These are phyloP conservation scores for Cordyceps pruinosa DNA, from an alignment of 2,329 filamentous ascomycete species.

Conservation along the genomic window DNA sequence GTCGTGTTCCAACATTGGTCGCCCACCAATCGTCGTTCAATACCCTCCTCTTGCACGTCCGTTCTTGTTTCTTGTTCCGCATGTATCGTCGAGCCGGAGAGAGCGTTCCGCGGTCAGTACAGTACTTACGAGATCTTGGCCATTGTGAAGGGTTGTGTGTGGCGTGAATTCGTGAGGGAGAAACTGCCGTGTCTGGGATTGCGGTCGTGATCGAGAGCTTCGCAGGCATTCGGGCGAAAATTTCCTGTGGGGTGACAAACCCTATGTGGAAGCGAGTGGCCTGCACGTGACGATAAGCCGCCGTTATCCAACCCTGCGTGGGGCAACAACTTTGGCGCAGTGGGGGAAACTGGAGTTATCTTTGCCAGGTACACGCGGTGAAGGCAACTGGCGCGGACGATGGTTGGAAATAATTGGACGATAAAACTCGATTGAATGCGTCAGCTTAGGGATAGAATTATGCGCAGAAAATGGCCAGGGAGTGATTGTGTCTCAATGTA, in stretches of 20 bases:
- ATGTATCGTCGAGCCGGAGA: slow-evolving; percentile 14
- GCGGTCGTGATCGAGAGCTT: slow-evolving; percentile 30
- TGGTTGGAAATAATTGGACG: no score
- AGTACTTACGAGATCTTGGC: slow-evolving; percentile 56
- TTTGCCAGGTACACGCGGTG: no score
- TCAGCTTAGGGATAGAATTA: no score
- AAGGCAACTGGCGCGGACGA: background rate
- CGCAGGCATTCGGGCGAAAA: slow-evolving; percentile 25
- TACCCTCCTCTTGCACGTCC: slow-evolving; percentile 13
- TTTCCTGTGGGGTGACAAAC: slow-evolving; percentile 35
- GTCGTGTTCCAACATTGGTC: background rate
- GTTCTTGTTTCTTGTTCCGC: slow-evolving; percentile 5
- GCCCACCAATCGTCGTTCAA: background rate
- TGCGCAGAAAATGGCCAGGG: no score
- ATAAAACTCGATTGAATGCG: no score
- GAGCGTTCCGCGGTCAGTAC: slow-evolving; percentile 1
- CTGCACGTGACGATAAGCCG: slow-evolving; percentile 6
- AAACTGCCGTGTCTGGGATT: slow-evolving; percentile 30
- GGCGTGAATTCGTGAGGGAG: slow-evolving; percentile 33
- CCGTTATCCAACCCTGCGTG: slow-evolving; percentile 2
- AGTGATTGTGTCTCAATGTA: no score
- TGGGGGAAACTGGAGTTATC: no score
- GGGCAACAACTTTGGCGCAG: no score
- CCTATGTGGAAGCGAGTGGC: slow-evolving; percentile 24
- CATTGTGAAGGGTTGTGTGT: slow-evolving; percentile 48